Evolutionary conservation across 208 protist species (phyloP), one percentile per base, ranked within the genome.

Genomic region (Strigomonas culicis): DNA sequence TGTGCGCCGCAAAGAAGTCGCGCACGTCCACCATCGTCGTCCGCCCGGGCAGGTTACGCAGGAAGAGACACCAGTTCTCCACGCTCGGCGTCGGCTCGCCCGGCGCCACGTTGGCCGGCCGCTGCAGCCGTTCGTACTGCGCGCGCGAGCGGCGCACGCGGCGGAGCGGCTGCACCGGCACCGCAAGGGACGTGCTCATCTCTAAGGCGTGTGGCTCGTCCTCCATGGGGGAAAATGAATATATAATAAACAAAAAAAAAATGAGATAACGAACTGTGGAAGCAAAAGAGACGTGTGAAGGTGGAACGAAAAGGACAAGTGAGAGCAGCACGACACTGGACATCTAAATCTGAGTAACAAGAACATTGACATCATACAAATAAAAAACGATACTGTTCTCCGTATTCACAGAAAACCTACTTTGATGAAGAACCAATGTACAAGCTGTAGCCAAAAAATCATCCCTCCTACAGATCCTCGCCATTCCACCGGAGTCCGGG

Each of bases 401-500:
- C n/a, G n/a, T n/a, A n/a, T n/a, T n/a, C n/a, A n/a, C n/a, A n/a
- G n/a, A n/a, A n/a, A n/a, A n/a, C n/a, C n/a, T n/a, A n/a, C n/a
- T n/a, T n/a, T n/a, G n/a, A n/a, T n/a, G n/a, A n/a, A n/a, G n/a
- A n/a, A n/a, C n/a, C n/a, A n/a, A n/a, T n/a, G n/a, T n/a, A n/a
- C n/a, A n/a, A n/a, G n/a, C n/a, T n/a, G n/a, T n/a, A n/a, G n/a
- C n/a, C n/a, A n/a, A n/a, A 41, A 13, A 41, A 1, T 15, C 19
- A 21, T 3, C 28, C 31, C 46, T 15, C 59, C 60, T 73, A 94
- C 63, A 94, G 66, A 46, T 92, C 84, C 17, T 92, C 86, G 24
- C 89, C 89, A 50, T 91, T 91, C 89, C 89, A 95, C 39, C 66
- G 56, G n/a, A 95, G 68, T 2, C 89, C 89, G 0, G 89, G 89